These are phyloP conservation scores for Coemansia sp. DNA, from an alignment of 192 early-diverging fungal genomes.

Conservation along the genomic window DNA sequence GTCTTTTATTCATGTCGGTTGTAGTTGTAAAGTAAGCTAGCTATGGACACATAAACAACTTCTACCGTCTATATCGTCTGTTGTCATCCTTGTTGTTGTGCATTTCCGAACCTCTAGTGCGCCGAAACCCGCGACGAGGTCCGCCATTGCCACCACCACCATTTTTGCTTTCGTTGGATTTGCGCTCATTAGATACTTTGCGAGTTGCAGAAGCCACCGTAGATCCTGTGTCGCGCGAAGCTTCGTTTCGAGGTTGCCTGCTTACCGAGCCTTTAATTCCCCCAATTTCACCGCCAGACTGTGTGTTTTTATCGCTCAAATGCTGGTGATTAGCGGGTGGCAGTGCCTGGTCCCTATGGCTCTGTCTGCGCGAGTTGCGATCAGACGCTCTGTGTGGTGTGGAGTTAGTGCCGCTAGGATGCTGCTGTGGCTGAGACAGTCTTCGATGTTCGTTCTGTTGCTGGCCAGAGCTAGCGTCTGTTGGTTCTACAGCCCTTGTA, in stretches of 20 bases:
- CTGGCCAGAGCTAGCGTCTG: slow-evolving; percentile 2
- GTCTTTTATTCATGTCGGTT: too few species aligned
- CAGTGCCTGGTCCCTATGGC: not conserved
- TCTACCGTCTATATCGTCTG: slow-evolving; percentile 30
- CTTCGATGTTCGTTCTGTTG: slow-evolving; percentile 13
- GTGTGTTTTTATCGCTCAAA: slow-evolving; percentile 3
- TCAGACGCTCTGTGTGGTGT: not conserved
- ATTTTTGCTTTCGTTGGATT: not conserved
- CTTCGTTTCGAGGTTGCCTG: not conserved
- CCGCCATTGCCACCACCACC: slow-evolving; percentile 7
- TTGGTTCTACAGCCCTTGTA: not conserved
- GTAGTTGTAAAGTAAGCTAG: too few species aligned
- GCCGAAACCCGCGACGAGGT: slow-evolving; percentile 28
- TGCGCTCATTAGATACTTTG: slow-evolving; percentile 16
- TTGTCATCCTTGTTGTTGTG: slow-evolving; percentile 34
- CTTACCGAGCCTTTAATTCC: not conserved
- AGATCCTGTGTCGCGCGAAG: not conserved
- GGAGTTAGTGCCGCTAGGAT: not conserved
- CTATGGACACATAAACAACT: too few species aligned
- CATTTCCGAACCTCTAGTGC: slow-evolving; percentile 19
- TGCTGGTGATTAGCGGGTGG: not conserved
- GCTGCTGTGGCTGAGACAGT: slow-evolving; percentile 3
- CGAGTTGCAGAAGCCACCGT: not conserved
- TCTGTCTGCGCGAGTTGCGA: not conserved
- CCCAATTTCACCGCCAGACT: not conserved